Percentiles rank a stretch among this genome's conserved stretches.
Conservation (phyloP, 257 asterid species). For the Striga asiatica region DNA sequence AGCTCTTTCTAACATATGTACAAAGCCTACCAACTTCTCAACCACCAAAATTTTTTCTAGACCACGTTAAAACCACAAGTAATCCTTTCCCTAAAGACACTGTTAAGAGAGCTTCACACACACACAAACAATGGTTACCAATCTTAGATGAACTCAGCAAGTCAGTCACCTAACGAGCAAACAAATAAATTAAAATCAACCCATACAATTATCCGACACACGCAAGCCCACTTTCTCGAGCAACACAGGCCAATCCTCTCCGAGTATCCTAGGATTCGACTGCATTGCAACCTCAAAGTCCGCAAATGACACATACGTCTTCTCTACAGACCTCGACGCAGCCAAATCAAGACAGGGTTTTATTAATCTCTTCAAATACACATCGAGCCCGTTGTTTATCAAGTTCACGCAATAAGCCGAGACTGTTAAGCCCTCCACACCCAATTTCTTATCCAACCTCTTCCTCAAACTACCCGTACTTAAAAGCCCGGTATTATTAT, state of each 20-base stretch:
- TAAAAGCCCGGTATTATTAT: constrained; percentile 37
- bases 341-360: constrained; percentile 47
- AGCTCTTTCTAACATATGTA: constrained; percentile 39
- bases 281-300: constrained; percentile 50
- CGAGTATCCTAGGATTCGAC: constrained; percentile 40
- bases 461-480: constrained; percentile 34
- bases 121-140: constrained; percentile 12
- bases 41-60: constrained; percentile 16
- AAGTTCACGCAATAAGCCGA: constrained; percentile 40
- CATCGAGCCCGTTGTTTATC: constrained; percentile 52
- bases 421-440: constrained; percentile 32
- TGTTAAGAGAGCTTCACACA: constrained; percentile 23
- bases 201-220: constrained; percentile 28
- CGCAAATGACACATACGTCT: constrained; percentile 30
- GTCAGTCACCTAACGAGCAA: constrained; percentile 1
- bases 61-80: background rate
- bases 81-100: constrained; percentile 11
- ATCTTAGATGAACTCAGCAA: constrained; percentile 18
- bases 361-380: constrained; percentile 42
- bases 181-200: constrained; percentile 14
- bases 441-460: constrained; percentile 41
- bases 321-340: constrained; percentile 28
- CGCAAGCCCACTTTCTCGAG: constrained; percentile 37
- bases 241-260: constrained; percentile 49
- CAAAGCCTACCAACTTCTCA: constrained; percentile 32